These are phyloP conservation scores for Paraleonurus japonicus DNA, from an alignment of 257 asterid species.

Conservation along the genomic window DNA sequence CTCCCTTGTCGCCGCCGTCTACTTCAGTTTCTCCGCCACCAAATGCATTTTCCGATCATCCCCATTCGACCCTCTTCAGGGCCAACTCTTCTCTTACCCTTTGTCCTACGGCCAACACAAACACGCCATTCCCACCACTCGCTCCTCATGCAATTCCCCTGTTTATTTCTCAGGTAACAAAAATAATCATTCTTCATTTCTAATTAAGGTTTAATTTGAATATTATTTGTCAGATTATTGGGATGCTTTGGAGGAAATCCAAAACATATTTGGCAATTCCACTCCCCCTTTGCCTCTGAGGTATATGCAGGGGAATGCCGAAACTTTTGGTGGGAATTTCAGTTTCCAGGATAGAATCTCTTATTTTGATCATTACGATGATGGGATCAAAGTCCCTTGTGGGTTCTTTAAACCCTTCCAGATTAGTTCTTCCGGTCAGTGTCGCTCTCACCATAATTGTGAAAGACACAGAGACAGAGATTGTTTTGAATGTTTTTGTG, in stretches of 20 bases:
- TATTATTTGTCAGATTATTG: slow-evolving; percentile 55
- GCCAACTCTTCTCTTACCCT: slow-evolving; percentile 65
- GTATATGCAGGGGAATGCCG: slow-evolving; percentile 53
- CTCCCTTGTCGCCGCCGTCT: slow-evolving; percentile 52
- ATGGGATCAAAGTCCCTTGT: slow-evolving; percentile 57
- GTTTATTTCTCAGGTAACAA: slow-evolving; percentile 65
- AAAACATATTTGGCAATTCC: slow-evolving; percentile 35
- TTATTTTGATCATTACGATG: slow-evolving; percentile 41
- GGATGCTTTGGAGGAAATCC: slow-evolving; percentile 47
- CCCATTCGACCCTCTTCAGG: slow-evolving; percentile 69
- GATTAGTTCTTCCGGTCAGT: slow-evolving; percentile 51
- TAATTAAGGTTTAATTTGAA: background rate
- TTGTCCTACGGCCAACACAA: slow-evolving; percentile 93
- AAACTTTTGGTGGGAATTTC: slow-evolving; percentile 75
- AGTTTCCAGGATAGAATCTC: slow-evolving; percentile 48
- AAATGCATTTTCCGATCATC: slow-evolving; percentile 71
- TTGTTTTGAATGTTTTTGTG: background rate
- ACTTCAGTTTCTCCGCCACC: slow-evolving; percentile 53
- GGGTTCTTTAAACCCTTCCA: slow-evolving; percentile 76
- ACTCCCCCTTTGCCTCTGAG: slow-evolving; percentile 24
- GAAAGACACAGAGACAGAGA: no score
- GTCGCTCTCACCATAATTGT: background rate
- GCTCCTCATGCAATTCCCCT: slow-evolving; percentile 81
- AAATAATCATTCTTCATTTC: background rate
- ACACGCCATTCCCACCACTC: slow-evolving; percentile 70